phyloP scores from a whole-genome alignment of 2,329 filamentous ascomycete species.

The Coniochaeta sp. region DNA sequence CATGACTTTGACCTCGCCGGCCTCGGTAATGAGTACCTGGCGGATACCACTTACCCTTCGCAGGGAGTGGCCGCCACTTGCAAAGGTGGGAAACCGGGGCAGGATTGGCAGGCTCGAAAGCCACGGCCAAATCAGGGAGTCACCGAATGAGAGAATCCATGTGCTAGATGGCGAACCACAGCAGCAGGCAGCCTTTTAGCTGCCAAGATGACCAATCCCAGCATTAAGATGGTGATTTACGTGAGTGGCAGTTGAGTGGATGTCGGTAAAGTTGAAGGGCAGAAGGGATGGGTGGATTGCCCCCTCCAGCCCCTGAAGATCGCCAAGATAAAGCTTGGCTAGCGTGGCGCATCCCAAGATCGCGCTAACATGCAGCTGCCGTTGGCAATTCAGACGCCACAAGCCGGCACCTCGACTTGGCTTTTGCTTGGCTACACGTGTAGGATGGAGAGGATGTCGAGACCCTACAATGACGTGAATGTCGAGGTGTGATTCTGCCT shows the following conservation, averaged over 20 bases:
- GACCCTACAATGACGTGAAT: not conserved
- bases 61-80: not conserved
- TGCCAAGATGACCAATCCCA: not conserved
- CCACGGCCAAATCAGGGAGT: not conserved
- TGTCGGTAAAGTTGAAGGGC: not conserved
- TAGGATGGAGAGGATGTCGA: not conserved
- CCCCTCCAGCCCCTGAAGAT: slow-evolving; percentile 1
- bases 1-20: not conserved
- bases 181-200: not conserved
- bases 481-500: not conserved
- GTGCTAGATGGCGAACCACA: not conserved
- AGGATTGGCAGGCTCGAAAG: not conserved
- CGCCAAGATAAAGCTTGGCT: slow-evolving; percentile 3
- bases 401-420: not conserved
- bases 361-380: not conserved
- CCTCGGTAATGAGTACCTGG: not conserved
- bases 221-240: not conserved
- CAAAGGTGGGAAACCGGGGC: not conserved
- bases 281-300: not conserved
- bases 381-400: not conserved
- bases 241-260: not conserved
- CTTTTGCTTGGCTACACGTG: not conserved
- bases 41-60: not conserved
- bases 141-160: not conserved
- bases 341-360: not conserved